A percentile compares a stretch with the other conserved stretches of the same genome.
Conservation (phyloP, 768 basidiomycete species). For the Lactifluus volemus region DNA sequence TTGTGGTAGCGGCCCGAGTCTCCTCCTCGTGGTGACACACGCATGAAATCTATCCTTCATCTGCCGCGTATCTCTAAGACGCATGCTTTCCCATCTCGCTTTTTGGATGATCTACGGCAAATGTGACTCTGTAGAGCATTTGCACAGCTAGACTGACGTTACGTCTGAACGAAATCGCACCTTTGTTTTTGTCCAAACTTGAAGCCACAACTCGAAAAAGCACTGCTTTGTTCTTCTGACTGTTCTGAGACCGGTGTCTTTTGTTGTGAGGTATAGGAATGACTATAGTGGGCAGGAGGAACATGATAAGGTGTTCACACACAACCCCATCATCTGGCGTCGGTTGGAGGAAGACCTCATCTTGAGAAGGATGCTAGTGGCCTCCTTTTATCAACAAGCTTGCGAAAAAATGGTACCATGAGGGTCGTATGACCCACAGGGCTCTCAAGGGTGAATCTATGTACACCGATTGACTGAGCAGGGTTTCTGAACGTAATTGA, state of each 20-base stretch:
- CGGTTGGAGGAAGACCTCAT: background rate
- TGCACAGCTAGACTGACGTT: background rate
- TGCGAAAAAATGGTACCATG: background rate
- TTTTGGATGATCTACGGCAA: background rate
- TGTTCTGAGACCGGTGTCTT: background rate
- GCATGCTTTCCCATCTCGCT: background rate
- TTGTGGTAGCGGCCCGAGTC: background rate
- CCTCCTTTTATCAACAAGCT: background rate
- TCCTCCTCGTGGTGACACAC: background rate
- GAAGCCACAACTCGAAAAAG: background rate
- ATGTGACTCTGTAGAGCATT: background rate
- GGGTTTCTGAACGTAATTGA: background rate
- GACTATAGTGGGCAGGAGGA: background rate
- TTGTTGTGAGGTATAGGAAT: background rate
- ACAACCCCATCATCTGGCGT: background rate
- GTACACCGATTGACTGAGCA: background rate
- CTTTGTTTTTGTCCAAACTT: background rate
- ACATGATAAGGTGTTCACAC: background rate
- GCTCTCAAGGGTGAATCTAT: background rate
- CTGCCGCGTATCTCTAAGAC: background rate
- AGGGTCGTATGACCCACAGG: background rate
- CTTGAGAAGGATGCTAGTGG: background rate
- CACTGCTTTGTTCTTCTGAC: background rate
- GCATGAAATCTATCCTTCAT: background rate
- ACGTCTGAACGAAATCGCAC: background rate